phyloP scores from a whole-genome alignment of 2,329 filamentous ascomycete species.

The Coniochaeta sp. region DNA sequence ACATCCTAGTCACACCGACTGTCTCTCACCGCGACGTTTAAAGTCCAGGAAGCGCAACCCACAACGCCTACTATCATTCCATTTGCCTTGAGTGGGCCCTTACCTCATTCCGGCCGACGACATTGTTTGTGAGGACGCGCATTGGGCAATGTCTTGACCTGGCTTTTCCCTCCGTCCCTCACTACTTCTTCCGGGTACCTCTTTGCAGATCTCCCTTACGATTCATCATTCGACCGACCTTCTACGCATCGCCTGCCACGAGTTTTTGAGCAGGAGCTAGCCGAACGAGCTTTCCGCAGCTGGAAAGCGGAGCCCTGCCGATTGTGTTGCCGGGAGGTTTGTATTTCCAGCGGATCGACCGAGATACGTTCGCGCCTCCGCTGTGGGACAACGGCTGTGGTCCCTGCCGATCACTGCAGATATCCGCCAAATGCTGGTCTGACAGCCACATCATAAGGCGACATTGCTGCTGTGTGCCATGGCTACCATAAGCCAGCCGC shows the following conservation, averaged over 20 bases:
- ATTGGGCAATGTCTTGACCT: not conserved
- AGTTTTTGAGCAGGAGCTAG: not conserved
- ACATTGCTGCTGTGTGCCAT: not conserved
- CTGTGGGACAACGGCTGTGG: not conserved
- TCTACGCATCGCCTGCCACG: not conserved
- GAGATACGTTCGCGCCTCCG: not conserved
- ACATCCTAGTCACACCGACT: not conserved
- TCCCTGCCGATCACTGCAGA: not conserved
- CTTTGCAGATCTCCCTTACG: not conserved
- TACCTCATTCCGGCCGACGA: not conserved
- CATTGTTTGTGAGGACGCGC: not conserved
- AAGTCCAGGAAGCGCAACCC: not conserved
- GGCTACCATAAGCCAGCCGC: not conserved
- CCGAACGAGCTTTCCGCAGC: not conserved
- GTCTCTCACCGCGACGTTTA: not conserved
- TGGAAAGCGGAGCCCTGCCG: not conserved
- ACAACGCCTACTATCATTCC: not conserved
- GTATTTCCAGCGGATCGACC: not conserved
- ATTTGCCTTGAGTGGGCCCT: not conserved
- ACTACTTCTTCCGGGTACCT: not conserved
- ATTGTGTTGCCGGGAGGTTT: not conserved
- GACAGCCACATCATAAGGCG: not conserved
- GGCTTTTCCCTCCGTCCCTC: not conserved
- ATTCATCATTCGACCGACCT: not conserved
- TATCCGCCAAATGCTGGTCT: conserved; percentile 1